Base-by-base conservation (phyloP, 2,329 filamentous ascomycete species). In the Thielaviopsis punctulata region DNA sequence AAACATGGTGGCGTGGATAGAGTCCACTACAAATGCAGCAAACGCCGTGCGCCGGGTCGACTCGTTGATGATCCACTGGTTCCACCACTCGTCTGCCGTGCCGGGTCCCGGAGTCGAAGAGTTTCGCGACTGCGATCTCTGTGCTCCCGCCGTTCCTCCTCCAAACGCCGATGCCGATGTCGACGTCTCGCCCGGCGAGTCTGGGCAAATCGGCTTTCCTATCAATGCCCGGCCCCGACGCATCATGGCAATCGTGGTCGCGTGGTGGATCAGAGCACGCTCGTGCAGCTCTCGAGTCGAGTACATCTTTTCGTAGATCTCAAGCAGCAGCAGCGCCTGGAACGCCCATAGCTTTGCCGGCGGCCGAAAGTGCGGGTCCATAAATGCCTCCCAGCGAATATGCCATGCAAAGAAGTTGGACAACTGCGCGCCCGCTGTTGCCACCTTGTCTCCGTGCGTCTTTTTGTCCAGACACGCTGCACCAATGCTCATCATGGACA, bases 291-390 rank as follows among this genome's bases (percentile, higher is more conserved):
- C 82, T 57, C 89, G 77, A 0, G 90, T 95, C 39, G 88, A 92
- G 64, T 90, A 96, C 84, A 95, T 92, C 72, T 98, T 98, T 68
- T 98, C 92, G 61, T 94, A 96, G 0, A 95, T 70, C 64, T 98
- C 92, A 12, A 96, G 73, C 4, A 96, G 73, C 4, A 96, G 71
- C 49, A 96, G 69, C 1, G 90, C 82, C 64, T 96, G 92, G 68
- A 96, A 96, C 0, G 95, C 79, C 90, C 90, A 98, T 7, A 98
- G 69, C 66, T 94, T 95, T 8, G 90, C 90, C 0, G 92, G 90
- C 1, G 92, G 89, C 18, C 86, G 75, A 66, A 93, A 95, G 65
- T 89, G 86, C 13, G 77, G 73, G 62, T 95, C 84, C 74, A 89
- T 92, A 63, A 96, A 95, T 36, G 95, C 84, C 64, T 94, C 86